phyloP scores from a whole-genome alignment of 2,329 filamentous ascomycete species.

The Colletotrichum salicis region DNA sequence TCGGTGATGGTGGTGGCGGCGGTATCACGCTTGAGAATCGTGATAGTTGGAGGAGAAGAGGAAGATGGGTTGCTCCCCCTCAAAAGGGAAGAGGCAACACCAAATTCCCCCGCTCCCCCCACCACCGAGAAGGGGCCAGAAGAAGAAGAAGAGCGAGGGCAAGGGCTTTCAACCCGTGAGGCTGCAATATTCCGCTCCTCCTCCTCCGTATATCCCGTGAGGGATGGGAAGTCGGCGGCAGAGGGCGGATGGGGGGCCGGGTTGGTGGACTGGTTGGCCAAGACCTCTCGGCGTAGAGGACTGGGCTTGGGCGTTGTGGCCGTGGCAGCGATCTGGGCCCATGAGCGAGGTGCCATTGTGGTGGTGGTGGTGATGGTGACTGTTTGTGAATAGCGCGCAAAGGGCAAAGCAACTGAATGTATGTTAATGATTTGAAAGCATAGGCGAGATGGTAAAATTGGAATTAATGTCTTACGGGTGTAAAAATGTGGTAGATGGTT shows the following conservation, averaged over 20 bases:
- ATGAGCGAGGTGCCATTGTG: slow-evolving; percentile 3
- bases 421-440: not conserved
- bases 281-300: not conserved
- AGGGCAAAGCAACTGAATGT: not conserved
- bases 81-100: not conserved
- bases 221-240: not conserved
- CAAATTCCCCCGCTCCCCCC: not conserved
- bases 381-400: not conserved
- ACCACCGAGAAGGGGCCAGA: not conserved
- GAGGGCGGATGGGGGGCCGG: not conserved
- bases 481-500: not conserved
- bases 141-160: not conserved
- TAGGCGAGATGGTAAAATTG: not conserved
- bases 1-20: not conserved
- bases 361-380: not conserved
- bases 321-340: slow-evolving; percentile 16
- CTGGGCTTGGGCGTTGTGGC: not conserved
- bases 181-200: not conserved
- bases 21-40: not conserved
- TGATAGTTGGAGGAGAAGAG: not conserved
- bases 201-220: not conserved
- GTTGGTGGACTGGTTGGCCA: not conserved
- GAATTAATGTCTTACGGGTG: not conserved
- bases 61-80: not conserved
- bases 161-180: not conserved